These are phyloP conservation scores for Notholithocarpus densiflorus DNA, from an alignment of 306 rosid species.

Conservation along the genomic window DNA sequence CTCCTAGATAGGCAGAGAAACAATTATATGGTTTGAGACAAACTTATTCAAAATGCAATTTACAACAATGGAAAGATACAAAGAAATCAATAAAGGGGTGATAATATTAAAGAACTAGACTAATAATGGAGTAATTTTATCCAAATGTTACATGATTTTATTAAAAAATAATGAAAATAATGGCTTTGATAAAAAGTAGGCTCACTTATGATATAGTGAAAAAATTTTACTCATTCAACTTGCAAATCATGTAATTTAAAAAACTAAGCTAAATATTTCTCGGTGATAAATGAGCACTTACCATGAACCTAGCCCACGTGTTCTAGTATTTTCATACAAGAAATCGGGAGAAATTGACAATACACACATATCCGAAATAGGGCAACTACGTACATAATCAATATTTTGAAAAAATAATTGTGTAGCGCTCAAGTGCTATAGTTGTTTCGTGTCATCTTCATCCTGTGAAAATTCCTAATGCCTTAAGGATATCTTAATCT, in stretches of 20 bases:
- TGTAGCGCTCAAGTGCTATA: constrained; percentile 46
- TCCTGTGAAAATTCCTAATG: constrained; percentile 33
- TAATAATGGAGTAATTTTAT: too few relatives aligned
- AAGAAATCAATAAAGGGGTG: too few relatives aligned
- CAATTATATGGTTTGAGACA: not conserved
- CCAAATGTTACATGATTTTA: too few relatives aligned
- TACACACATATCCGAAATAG: constrained; percentile 56
- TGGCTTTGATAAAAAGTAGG: too few relatives aligned
- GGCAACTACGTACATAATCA: constrained; percentile 50
- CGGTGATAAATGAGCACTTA: constrained; percentile 13
- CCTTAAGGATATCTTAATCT: not conserved
- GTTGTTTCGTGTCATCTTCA: constrained; percentile 22
- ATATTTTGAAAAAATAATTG: constrained; percentile 44
- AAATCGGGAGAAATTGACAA: constrained; percentile 85
- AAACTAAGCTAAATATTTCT: too few relatives aligned
- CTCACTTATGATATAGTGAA: too few relatives aligned
- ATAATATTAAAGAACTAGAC: too few relatives aligned
- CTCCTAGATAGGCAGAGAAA: not conserved
- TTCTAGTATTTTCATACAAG: constrained; percentile 79
- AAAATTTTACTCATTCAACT: too few relatives aligned
- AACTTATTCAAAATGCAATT: not conserved
- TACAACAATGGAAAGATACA: not conserved
- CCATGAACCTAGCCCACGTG: constrained; percentile 76
- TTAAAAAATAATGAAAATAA: too few relatives aligned
- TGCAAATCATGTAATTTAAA: too few relatives aligned